Evolutionary conservation across 345 rosid species (phyloP).

Genomic region (Pistacia integerrima): DNA sequence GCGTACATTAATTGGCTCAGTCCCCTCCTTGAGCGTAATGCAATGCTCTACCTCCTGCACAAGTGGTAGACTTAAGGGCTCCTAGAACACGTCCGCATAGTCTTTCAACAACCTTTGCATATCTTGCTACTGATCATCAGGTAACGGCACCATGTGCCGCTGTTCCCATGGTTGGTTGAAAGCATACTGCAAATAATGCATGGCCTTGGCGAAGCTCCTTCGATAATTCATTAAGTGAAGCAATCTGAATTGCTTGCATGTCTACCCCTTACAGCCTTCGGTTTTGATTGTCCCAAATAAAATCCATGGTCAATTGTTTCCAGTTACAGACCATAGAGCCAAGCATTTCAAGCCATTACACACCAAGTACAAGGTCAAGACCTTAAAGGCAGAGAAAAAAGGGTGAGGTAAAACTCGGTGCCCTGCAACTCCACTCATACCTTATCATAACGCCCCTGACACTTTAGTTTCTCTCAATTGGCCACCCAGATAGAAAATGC

Average conservation of each 20-base stretch:
- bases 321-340: not conserved
- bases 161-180: not conserved
- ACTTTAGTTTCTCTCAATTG: too few species aligned
- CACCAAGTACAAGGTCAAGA: too few species aligned
- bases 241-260: not conserved
- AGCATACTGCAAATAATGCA: not conserved
- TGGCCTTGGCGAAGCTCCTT: not conserved
- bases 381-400: too few species aligned
- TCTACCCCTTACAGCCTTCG: not conserved
- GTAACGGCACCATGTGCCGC: too few species aligned
- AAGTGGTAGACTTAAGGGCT: not conserved
- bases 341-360: not conserved
- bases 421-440: too few species aligned
- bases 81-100: not conserved
- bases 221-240: not conserved
- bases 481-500: too few species aligned
- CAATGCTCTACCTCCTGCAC: not conserved
- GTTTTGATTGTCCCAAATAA: not conserved
- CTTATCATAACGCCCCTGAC: too few species aligned
- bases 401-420: too few species aligned
- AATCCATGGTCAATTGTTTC: not conserved
- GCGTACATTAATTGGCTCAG: not conserved
- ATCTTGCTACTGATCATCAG: not conserved
- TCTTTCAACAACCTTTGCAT: not conserved
- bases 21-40: not conserved